Evolutionary conservation across 2,329 filamentous ascomycete species (phyloP).

Genomic region (Phialemoniopsis sp.): DNA sequence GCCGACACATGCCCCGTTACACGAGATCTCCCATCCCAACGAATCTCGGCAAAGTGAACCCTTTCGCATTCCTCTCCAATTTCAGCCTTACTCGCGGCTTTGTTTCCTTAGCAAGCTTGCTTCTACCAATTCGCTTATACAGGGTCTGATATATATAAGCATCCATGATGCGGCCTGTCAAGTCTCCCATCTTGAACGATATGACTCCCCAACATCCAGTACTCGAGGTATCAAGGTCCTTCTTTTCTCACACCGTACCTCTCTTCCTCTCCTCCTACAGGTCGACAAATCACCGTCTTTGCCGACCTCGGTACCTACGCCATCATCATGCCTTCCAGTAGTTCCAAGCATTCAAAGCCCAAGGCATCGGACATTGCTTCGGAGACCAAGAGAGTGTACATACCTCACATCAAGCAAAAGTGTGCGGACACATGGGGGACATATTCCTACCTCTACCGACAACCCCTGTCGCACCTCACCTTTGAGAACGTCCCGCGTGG

Average conservation of each 20-base stretch:
- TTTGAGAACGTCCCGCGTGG: slow-evolving; percentile 27
- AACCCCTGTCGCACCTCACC: slow-evolving; percentile 42
- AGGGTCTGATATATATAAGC: slow-evolving; percentile 4
- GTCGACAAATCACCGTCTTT: slow-evolving; percentile 1
- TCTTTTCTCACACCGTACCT: neutral
- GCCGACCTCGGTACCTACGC: slow-evolving; percentile 8
- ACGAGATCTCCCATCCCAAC: too few relatives aligned
- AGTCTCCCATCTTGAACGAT: too few relatives aligned
- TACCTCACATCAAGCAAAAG: slow-evolving; percentile 58
- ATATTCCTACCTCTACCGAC: slow-evolving; percentile 55
- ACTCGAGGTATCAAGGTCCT: too few relatives aligned
- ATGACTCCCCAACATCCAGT: too few relatives aligned
- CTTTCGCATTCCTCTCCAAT: too few relatives aligned
- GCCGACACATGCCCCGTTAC: too few relatives aligned
- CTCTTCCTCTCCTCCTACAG: neutral
- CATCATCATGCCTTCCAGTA: slow-evolving; percentile 39
- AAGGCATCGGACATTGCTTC: slow-evolving; percentile 68
- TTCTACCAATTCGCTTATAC: too few relatives aligned
- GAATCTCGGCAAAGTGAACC: too few relatives aligned
- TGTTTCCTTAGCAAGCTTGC: too few relatives aligned
- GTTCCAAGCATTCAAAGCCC: slow-evolving; percentile 41
- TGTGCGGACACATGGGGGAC: slow-evolving; percentile 51
- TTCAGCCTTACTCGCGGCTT: too few relatives aligned
- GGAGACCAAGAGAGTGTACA: slow-evolving; percentile 67
- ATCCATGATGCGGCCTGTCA: too few relatives aligned